phyloP scores from a whole-genome alignment of 352 stramenopile genomes.

The Pythium dissotocum region DNA sequence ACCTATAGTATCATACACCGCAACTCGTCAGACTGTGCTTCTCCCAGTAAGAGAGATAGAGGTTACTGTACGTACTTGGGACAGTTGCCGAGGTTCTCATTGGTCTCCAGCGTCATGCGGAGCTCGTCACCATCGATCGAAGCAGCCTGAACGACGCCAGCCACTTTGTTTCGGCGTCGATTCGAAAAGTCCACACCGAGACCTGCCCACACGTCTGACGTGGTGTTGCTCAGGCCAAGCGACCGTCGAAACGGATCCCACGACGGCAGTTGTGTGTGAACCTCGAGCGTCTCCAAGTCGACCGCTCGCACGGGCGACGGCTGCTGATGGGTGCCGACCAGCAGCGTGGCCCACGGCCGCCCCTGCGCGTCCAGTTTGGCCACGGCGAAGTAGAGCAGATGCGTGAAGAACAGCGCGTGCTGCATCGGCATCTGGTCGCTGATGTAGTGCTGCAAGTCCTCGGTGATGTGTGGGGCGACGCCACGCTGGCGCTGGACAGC shows the following conservation, averaged over 20 bases:
- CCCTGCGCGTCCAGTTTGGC: constrained; percentile 4
- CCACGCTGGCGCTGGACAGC: too few relatives aligned
- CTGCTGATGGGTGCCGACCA: not conserved
- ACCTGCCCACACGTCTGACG: not conserved
- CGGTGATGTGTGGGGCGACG: not conserved
- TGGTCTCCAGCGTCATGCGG: constrained; percentile 5
- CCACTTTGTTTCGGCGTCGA: constrained; percentile 20
- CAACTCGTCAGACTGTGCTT: too few relatives aligned
- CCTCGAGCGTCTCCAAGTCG: not conserved
- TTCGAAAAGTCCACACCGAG: constrained; percentile 21
- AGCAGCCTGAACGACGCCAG: constrained; percentile 3
- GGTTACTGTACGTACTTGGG: constrained; percentile 11
- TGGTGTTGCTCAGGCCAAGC: not conserved
- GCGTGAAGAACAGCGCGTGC: constrained; percentile 14
- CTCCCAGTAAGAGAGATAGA: too few relatives aligned
- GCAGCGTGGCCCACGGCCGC: constrained; percentile 11
- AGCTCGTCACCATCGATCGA: not conserved
- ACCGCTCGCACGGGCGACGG: not conserved
- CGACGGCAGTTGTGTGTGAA: not conserved
- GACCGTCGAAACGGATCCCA: not conserved
- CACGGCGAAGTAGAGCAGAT: constrained; percentile 18
- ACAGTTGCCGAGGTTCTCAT: constrained; percentile 22
- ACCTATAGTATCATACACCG: too few relatives aligned
- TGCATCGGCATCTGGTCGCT: constrained; percentile 13
- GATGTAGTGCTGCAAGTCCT: constrained; percentile 5